Percentiles rank a stretch among this genome's conserved stretches.
Conservation (phyloP, 2,329 filamentous ascomycete genomes). For the Pseudogymnoascus verrucosus region DNA sequence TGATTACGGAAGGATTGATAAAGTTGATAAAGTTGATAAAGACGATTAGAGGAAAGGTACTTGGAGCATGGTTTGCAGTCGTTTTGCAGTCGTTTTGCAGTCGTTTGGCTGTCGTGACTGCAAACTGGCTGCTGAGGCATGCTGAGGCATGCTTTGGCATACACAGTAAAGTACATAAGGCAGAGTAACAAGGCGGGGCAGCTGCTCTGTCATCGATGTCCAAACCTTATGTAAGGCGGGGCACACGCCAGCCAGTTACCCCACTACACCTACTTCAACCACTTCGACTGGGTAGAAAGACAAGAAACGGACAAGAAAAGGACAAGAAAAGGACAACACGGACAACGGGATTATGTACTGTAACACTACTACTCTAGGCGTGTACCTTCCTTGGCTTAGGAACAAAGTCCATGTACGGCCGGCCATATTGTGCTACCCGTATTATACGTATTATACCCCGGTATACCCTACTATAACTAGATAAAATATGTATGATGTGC, state of each 20-base stretch:
- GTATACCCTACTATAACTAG: background rate
- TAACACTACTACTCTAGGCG: background rate
- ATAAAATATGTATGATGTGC: background rate
- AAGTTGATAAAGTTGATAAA: background rate
- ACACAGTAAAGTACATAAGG: background rate
- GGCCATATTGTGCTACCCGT: background rate
- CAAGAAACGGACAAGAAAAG: background rate
- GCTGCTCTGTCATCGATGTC: background rate
- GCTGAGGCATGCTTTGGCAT: background rate
- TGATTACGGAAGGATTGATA: slow-evolving; percentile 3
- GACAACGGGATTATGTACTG: background rate
- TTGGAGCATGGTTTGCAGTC: background rate
- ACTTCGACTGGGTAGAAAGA: background rate
- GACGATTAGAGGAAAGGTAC: background rate
- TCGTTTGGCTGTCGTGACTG: too few species aligned
- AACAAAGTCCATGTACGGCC: background rate
- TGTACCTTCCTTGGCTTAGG: background rate
- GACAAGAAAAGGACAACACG: too few species aligned
- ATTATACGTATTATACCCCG: background rate
- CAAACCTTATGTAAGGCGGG: slow-evolving; percentile 5
- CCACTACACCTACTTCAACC: background rate
- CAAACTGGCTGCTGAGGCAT: background rate
- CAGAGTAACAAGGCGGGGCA: background rate
- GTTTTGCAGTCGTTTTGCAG: background rate
- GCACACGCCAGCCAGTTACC: background rate